Evolutionary conservation across 2,329 filamentous ascomycete species (phyloP).

Genomic region (Aspergillus sp.): DNA sequence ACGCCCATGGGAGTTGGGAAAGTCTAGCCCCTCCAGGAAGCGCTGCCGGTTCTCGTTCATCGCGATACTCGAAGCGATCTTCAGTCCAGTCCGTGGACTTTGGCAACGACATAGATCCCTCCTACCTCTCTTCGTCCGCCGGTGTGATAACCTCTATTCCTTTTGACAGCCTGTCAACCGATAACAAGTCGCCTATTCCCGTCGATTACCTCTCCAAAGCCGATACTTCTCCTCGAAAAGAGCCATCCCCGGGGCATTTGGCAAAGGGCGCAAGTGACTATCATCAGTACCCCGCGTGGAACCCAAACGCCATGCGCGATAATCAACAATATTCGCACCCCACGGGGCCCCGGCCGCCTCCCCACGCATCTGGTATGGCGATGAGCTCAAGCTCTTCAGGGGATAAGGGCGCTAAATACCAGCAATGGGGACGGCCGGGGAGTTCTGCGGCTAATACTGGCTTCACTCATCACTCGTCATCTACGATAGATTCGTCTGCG

Average conservation of each 20-base stretch:
- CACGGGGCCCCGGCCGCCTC: slow-evolving; percentile 65
- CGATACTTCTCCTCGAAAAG: slow-evolving; percentile 65
- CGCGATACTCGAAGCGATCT: slow-evolving; percentile 73
- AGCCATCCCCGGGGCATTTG: slow-evolving; percentile 80
- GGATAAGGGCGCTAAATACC: slow-evolving; percentile 70
- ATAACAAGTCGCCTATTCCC: slow-evolving; percentile 71
- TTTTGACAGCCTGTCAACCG: slow-evolving; percentile 72
- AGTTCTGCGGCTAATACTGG: slow-evolving; percentile 60
- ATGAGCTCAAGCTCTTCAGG: slow-evolving; percentile 74
- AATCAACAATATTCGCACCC: slow-evolving; percentile 60
- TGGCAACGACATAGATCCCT: slow-evolving; percentile 62
- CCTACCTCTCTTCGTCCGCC: slow-evolving; percentile 72
- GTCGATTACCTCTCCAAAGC: slow-evolving; percentile 73
- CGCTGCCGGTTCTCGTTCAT: slow-evolving; percentile 69
- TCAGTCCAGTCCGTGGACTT: slow-evolving; percentile 74
- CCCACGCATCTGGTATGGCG: slow-evolving; percentile 59
- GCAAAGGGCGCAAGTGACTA: slow-evolving; percentile 79
- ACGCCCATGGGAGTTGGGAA: slow-evolving; percentile 63
- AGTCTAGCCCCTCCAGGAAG: slow-evolving; percentile 66
- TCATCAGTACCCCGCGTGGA: slow-evolving; percentile 84
- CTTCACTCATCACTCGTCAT: slow-evolving; percentile 64
- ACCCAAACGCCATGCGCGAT: slow-evolving; percentile 56
- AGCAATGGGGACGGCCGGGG: slow-evolving; percentile 73
- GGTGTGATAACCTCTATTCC: slow-evolving; percentile 87
- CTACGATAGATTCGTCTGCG: slow-evolving; percentile 55